Evolutionary conservation across 495 filamentous ascomycete species (phyloP), one percentile per base, ranked within the genome.

Genomic region (Hypoxylon perforatum): DNA sequence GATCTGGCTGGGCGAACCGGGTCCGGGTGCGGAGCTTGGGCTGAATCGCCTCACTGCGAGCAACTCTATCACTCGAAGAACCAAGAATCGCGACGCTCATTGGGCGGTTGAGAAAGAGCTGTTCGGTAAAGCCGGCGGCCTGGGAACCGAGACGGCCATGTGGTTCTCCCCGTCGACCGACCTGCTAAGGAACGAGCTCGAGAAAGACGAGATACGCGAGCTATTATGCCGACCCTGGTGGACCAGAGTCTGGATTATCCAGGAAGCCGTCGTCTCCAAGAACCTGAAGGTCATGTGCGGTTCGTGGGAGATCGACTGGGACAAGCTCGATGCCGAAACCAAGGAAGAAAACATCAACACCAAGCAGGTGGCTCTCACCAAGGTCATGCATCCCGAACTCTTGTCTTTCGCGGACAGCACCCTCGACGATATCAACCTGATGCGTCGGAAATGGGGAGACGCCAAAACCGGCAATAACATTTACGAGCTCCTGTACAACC

Each of bases 1-100:
- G 18, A 57, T 73, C 28, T 80, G 78, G 78, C 57, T 80, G 21
- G 78, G 77, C 2, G 45, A 47, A 44, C 17, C 19, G 49, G 17
- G 15, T 42, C 4, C 4, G 15, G 39, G 39, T 42, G 39, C 39
- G n/a, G 39, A 42, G 17, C 39, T 42, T n/a, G 39, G 39, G 1
- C n/a, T 42, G 7, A 42, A 42, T n/a, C 39, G 39, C 39, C 39
- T 39, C 30, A 35, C 30, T 39, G 36, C 36, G 3, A 6, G 11
- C 36, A 39, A 39, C 36, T 14, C 12, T n/a, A 8, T 42, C n/a
- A 42, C 14, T 17, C 39, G 39, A n/a, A 6, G 8, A 6, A 3
- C 14, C 1, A 42, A 42, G 14, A 42, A 42, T n/a, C 39, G 39
- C 14, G 39, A 42, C 5, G 15, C 12, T 4, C 14, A 17, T 15